Evolutionary conservation across 139 green algal genomes (phyloP).

Genomic region (Trebouxia sp.): DNA sequence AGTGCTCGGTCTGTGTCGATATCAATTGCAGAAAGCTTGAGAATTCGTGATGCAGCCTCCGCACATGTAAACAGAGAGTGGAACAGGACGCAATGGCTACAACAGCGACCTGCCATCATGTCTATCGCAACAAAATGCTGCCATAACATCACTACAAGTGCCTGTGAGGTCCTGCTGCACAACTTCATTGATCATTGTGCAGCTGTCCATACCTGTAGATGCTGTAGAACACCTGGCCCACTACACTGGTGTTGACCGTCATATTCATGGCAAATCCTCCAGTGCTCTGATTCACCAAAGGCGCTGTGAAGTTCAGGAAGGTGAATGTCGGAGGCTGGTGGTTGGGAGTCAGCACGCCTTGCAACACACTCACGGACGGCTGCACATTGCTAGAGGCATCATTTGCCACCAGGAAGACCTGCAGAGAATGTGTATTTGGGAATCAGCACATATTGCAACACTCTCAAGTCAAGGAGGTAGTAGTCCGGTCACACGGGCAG

Average conservation of each 20-base stretch:
- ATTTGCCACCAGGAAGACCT: conserved; percentile 23
- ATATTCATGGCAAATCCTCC: conserved; percentile 8
- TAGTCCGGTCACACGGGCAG: not conserved
- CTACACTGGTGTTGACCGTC: not conserved
- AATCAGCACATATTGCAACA: not conserved
- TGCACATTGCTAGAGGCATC: conserved; percentile 17
- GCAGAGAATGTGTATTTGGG: not conserved
- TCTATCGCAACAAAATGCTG: conserved; percentile 22
- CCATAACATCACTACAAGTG: not conserved
- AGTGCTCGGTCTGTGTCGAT: too few relatives aligned
- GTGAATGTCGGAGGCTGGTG: conserved; percentile 21
- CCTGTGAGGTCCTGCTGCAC: too few relatives aligned
- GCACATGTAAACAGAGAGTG: too few relatives aligned
- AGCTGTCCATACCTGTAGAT: conserved; percentile 21
- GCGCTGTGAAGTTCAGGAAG: not conserved
- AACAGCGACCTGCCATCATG: too few relatives aligned
- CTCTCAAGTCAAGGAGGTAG: not conserved
- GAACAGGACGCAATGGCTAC: too few relatives aligned
- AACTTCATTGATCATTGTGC: too few relatives aligned
- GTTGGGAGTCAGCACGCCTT: conserved; percentile 16
- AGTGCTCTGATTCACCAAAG: conserved; percentile 11
- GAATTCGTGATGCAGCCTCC: too few relatives aligned
- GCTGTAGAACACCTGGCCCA: conserved; percentile 3
- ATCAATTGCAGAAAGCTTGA: too few relatives aligned
- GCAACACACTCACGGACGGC: not conserved